Evolutionary conservation across 176 grass and related monocot genomes (phyloP), one percentile per base, ranked within the genome.

Genomic region (Oryza nivara): DNA sequence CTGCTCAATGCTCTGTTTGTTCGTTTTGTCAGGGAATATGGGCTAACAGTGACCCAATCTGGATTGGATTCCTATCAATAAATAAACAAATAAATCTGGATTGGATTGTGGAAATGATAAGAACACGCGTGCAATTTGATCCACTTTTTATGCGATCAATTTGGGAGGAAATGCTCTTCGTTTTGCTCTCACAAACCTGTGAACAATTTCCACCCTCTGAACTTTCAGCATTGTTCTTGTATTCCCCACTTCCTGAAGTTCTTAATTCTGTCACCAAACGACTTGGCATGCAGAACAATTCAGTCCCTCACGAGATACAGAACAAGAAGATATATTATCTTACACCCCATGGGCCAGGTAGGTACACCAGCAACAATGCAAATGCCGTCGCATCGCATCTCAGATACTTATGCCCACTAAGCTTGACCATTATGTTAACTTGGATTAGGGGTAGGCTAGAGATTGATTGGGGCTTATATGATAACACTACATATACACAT

Each of bases 11-110:
- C 5, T 28, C 6, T 22, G 16, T 43, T 52, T 52, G 46, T 43
- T 76, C n/a, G 20, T 68, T 85, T 70, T 60, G 48, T 78, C 74
- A 17, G 70, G 5, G 41, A 86, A 80, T 66, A 65, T 80, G 56
- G 49, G 56, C 68, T 25, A n/a, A 45, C 38, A 41, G 5, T 44
- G 45, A 79, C 66, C 34, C 23, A 45, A 9, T 61, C 68, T 41
- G 40, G 40, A 41, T 41, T 41, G 7, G 40, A 41, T 41, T 41
- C 40, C 40, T 40, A 40, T 40, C 38, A 40, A 36, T 36, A 36
- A 38, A 38, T 38, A 41, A 41, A 41, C 0, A 41, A 41, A 41
- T 41, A 41, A 38, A 38, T 38, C 5, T 4, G 14, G 15, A 76
- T 34, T 28, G n/a, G 15, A 76, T 34, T 20, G 43, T 32, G 20